phyloP scores from a whole-genome alignment of 768 basidiomycete genomes.

The Peribolospora baueri region DNA sequence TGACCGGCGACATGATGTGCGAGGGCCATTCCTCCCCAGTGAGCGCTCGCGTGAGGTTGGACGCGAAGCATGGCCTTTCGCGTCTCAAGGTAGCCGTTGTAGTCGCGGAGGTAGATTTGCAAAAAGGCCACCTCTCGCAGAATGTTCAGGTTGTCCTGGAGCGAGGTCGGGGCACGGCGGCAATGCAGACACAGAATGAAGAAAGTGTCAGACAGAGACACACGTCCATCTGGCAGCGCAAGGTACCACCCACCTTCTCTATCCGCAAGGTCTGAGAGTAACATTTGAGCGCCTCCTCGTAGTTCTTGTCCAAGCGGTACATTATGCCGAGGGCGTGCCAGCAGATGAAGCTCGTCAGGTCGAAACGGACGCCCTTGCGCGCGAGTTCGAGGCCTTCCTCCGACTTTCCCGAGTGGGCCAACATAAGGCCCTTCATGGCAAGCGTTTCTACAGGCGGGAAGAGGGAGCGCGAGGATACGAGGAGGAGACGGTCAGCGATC shows the following conservation, averaged over 20 bases:
- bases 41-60: conserved; percentile 56
- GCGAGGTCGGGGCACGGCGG: neutral
- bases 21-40: conserved; percentile 74
- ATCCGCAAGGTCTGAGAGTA: conserved; percentile 70
- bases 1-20: conserved; percentile 70
- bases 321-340: conserved; percentile 97
- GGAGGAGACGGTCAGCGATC: too few species aligned
- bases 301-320: conserved; percentile 81
- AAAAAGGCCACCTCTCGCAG: conserved; percentile 71
- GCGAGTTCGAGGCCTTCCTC: conserved; percentile 63
- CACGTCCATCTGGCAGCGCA: neutral
- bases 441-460: conserved; percentile 44
- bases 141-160: conserved; percentile 79
- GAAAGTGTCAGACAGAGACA: neutral
- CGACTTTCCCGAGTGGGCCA: conserved; percentile 51
- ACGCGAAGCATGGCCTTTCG: conserved; percentile 54
- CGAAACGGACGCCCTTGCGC: conserved; percentile 55
- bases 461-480: neutral
- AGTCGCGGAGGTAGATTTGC: conserved; percentile 64
- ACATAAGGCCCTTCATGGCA: conserved; percentile 83
- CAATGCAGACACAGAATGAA: neutral
- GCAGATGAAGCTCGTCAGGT: conserved; percentile 58
- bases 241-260: conserved; percentile 41
- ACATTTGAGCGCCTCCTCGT: conserved; percentile 76
- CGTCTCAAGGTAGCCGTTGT: conserved; percentile 51